These are phyloP conservation scores for Punica granatum DNA, from an alignment of 345 rosid genomes.

Conservation along the genomic window DNA sequence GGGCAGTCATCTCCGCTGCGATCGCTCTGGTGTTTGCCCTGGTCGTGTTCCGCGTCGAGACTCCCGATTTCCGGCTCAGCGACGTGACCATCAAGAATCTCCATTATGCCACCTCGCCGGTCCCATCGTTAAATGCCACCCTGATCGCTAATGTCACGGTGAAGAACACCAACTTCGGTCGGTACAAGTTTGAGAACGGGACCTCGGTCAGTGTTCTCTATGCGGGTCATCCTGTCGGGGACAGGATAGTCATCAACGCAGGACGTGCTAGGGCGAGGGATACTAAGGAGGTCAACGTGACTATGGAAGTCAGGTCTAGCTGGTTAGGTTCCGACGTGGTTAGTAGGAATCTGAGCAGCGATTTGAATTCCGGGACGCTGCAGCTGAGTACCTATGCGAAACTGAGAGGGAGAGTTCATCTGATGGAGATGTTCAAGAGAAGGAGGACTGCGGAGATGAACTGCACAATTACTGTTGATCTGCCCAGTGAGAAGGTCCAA, in stretches of 20 bases:
- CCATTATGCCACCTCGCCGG: constrained; percentile 9
- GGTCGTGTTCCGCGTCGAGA: constrained; percentile 22
- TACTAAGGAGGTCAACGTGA: constrained; percentile 24
- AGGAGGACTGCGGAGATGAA: constrained; percentile 26
- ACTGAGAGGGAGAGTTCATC: constrained; percentile 32
- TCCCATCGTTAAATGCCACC: constrained; percentile 30
- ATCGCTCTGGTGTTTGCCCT: constrained; percentile 22
- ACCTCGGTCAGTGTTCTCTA: constrained; percentile 21
- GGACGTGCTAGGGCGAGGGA: constrained; percentile 32
- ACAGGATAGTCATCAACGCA: constrained; percentile 7
- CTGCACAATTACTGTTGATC: constrained; percentile 30
- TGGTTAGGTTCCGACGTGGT: constrained; percentile 11
- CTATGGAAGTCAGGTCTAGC: constrained; percentile 26
- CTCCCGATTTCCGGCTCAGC: constrained; percentile 23
- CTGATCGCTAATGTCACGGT: constrained; percentile 28
- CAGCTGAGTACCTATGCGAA: constrained; percentile 27
- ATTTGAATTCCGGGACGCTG: constrained; percentile 33
- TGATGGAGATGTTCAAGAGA: constrained; percentile 22
- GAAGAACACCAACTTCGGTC: constrained; percentile 41
- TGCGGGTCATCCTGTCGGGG: constrained; percentile 26
- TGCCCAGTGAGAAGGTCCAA: constrained; percentile 13
- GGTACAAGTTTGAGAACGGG: constrained; percentile 24
- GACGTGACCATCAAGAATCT: constrained; percentile 20
- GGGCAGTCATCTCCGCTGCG: constrained; percentile 25
- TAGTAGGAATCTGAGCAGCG: constrained; percentile 18